A percentile compares a stretch with the other conserved stretches of the same genome.
Evolutionary conservation across 2,329 filamentous ascomycete species (phyloP).

Genomic region (Endoconidiophora polonica): DNA sequence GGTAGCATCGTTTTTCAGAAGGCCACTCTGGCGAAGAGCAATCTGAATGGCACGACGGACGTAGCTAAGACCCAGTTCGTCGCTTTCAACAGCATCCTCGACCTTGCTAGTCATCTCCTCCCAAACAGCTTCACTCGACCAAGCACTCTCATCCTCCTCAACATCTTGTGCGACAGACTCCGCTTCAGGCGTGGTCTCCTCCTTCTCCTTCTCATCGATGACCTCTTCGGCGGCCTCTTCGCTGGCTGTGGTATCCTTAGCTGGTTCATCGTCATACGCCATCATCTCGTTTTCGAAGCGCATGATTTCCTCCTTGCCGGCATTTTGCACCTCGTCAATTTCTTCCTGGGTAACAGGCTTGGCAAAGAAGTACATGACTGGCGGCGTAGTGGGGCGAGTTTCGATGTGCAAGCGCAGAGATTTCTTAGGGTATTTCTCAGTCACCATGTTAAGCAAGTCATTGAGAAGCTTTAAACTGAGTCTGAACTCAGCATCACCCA

Average conservation of each 20-base stretch:
- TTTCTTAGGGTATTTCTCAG: conserved; percentile 54
- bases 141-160: conserved; percentile 13
- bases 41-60: conserved; percentile 38
- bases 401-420: conserved; percentile 73
- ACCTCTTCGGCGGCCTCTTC: conserved; percentile 14
- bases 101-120: conserved; percentile 37
- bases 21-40: conserved; percentile 36
- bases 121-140: conserved; percentile 28
- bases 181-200: conserved; percentile 8
- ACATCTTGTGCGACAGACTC: conserved; percentile 16
- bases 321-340: conserved; percentile 57
- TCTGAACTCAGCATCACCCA: conserved; percentile 78
- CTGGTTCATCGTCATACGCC: conserved; percentile 26
- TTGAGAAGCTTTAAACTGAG: conserved; percentile 66
- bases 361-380: conserved; percentile 78
- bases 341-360: conserved; percentile 63
- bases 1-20: conserved; percentile 29
- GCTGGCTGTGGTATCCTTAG: background rate
- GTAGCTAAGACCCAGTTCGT: conserved; percentile 33
- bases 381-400: conserved; percentile 40
- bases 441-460: conserved; percentile 59
- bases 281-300: conserved; percentile 50
- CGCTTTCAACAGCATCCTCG: conserved; percentile 40
- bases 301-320: conserved; percentile 46
- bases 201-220: conserved; percentile 12